Base-by-base conservation (phyloP, 148 eudicot genomes). In the Amaranthus palmeri region DNA sequence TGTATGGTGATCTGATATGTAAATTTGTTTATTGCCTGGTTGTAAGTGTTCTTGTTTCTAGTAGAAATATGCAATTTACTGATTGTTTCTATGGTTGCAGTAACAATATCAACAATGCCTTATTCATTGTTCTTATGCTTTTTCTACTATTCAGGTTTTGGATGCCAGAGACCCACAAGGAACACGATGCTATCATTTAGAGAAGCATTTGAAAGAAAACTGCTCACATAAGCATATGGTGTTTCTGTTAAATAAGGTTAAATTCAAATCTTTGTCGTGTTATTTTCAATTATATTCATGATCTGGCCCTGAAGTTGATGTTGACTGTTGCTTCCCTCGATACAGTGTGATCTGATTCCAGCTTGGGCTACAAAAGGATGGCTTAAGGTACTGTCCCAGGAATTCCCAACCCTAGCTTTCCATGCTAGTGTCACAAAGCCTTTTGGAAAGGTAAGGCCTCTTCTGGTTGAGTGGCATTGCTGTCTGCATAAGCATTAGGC, bases 111-210 rank as follows among this genome's bases (percentile, higher is more conserved):
- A 14, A 36, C 11, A 58, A 2, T 64, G 8, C 53, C 25, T 3
- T 13, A 62, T 56, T 12, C 8, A 15, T 50, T 61, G 65, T 68
- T 50, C 55, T 63, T 10, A 62, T 41, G 10, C 6, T 62, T 74
- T 5, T 12, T 74, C 9, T 11, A 41, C 7, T 70, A 6, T 25
- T 49, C 46, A 93, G 98, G 97, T 95, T 67, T 76, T 95, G 84
- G 99, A 95, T 86, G 99, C 97, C 10, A 86, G 97, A 70, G 99
- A 95, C 59, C 99, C 99, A 10, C 91, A 83, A 79, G 99, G 99
- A 66, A 95, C 99, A 47, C 83, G 99, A 78, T 91, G 99, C 80
- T 88, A 84, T 83, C 97, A 89, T 78, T 74, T 95, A 73, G 98
- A 95, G 84, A 88, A 80, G 87, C 96, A 95, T 85, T 77, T 95